Evolutionary conservation across 2,329 filamentous ascomycete genomes (phyloP), one percentile per base, ranked within the genome.

Genomic region (Arthrobotrys musiformis): DNA sequence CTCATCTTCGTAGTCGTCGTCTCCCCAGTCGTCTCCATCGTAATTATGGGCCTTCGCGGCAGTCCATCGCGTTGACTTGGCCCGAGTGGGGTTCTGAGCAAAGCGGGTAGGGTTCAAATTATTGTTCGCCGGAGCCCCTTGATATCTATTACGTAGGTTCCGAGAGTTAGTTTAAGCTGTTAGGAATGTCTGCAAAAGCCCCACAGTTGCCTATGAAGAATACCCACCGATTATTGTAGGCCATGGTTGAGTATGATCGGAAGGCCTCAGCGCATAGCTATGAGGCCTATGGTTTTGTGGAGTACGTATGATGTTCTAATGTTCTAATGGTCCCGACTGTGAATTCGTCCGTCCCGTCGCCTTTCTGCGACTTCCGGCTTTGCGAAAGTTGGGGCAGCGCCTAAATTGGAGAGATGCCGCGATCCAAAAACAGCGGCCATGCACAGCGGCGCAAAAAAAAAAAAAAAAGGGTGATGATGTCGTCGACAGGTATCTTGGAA

Each of bases 201-300:
- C n/a, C 6, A 58, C 9, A 17, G 30, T 13, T 42, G 11, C 11
- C 6, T 6, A 19, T 8, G 46, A 26, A 15, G 1, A 9, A 26
- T n/a, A 30, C 46, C 33, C 60, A 78, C 73, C 73, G 48, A 40
- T 72, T 78, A 50, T 78, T 78, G 30, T 78, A 78, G 22, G 73
- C 40, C 73, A 78, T 78, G 3, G n/a, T 37, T 68, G 42, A 13
- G 11, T 22, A 33, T 52, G 19, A 5, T 28, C 2, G 9, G 30
- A 56, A 40, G 26, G 44, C 33, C 17, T 46, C 62, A 50, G 62
- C 17, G 52, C 54, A 68, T 68, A 35, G 30, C 30, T 58, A 30
- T 22, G 19, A 13, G 35, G 40, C 24, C 7, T 11, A 48, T 24
- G 13, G 37, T 8, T 37, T 24, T 30, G 35, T 8, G 19, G 2